phyloP scores from a whole-genome alignment of 202 grass and related monocot genomes.

The Digitaria exilis region DNA sequence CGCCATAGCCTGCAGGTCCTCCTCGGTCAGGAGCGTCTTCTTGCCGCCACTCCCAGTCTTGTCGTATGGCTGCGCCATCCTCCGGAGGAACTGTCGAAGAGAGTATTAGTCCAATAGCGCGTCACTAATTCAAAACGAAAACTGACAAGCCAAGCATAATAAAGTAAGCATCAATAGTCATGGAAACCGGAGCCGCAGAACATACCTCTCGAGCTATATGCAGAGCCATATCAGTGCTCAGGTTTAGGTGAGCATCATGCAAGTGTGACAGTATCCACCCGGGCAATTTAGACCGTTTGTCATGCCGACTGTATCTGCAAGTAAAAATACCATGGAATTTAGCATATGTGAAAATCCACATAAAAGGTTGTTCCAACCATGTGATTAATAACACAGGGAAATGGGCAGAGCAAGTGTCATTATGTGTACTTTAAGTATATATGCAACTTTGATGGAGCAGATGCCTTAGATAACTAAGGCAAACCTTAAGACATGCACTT shows the following conservation, averaged over 20 bases:
- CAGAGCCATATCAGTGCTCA: slow-evolving; percentile 96
- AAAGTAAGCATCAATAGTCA: no score
- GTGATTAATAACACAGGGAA: neutral
- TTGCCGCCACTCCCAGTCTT: slow-evolving; percentile 62
- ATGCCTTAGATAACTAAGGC: neutral
- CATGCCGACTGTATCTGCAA: slow-evolving; percentile 83
- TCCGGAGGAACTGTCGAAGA: slow-evolving; percentile 73
- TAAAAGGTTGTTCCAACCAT: neutral
- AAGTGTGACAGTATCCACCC: slow-evolving; percentile 96
- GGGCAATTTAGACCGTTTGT: slow-evolving; percentile 93
- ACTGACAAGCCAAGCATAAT: no score
- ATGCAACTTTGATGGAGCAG: neutral
- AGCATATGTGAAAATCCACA: slow-evolving; percentile 9
- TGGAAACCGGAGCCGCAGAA: slow-evolving; percentile 14
- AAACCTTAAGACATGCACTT: neutral
- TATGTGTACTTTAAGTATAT: neutral
- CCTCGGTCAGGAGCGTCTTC: slow-evolving; percentile 84
- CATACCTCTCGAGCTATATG: slow-evolving; percentile 95
- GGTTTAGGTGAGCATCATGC: slow-evolving; percentile 87
- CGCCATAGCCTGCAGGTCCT: slow-evolving; percentile 75
- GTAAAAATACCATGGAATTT: slow-evolving; percentile 5
- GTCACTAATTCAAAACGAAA: neutral
- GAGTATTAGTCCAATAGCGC: neutral
- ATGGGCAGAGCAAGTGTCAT: neutral
- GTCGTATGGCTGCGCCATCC: slow-evolving; percentile 96